Conservation (phyloP, 805 yeast species). For the Candida sithepensis region DNA sequence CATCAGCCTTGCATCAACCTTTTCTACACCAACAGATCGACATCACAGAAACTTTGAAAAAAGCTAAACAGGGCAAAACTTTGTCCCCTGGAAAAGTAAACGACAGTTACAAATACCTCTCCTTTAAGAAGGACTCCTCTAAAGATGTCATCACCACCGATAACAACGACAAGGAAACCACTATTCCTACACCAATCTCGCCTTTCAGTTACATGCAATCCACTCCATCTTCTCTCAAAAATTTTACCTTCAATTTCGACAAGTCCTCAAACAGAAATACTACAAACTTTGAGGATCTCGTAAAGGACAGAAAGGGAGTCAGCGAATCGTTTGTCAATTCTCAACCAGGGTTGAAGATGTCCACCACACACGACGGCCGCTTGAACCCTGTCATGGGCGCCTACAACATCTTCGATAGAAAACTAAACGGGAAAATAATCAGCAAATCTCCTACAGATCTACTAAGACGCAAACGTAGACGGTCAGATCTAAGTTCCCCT, state of each 20-base stretch:
- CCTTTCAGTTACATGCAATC: conserved; percentile 1
- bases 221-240: conserved; percentile 11
- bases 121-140: conserved; percentile 3
- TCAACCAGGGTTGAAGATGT: conserved; percentile 21
- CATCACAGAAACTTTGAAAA: conserved; percentile 23
- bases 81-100: conserved; percentile 24
- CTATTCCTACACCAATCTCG: conserved; percentile 4
- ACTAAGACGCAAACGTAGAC: conserved; percentile 16
- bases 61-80: conserved; percentile 25
- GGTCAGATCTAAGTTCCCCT: conserved; percentile 6
- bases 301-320: conserved; percentile 10
- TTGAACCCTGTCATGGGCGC: conserved; percentile 29
- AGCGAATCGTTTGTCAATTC: conserved; percentile 21
- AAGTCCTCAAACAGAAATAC: neutral
- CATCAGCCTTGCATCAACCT: no score
- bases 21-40: no score
- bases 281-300: neutral
- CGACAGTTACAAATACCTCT: conserved; percentile 16
- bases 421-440: neutral
- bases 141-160: no score
- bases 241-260: conserved; percentile 9
- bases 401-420: conserved; percentile 26
- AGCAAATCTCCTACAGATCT: conserved; percentile 2
- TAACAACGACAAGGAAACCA: conserved; percentile 1
- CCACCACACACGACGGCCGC: conserved; percentile 19